A percentile compares a stretch with the other conserved stretches of the same genome.
Evolutionary conservation across 768 basidiomycete species (phyloP).

Genomic region (Asterophora parasitica): DNA sequence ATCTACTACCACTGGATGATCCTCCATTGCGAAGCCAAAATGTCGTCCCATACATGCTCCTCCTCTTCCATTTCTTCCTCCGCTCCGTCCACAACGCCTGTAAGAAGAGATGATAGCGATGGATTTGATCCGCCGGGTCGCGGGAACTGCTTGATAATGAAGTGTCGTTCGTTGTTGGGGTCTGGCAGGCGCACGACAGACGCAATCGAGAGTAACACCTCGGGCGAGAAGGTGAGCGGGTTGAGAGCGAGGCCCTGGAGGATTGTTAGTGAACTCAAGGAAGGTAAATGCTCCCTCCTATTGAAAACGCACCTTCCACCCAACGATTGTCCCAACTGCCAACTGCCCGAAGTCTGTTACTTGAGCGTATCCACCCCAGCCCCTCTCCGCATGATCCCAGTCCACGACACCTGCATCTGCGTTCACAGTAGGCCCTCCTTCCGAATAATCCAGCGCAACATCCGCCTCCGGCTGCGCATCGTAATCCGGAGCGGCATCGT

Average conservation of each 20-base stretch:
- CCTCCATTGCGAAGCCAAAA: constrained; percentile 18
- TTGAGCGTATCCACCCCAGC: constrained; percentile 24
- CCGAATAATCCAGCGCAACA: constrained; percentile 8
- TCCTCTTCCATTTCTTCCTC: constrained; percentile 19
- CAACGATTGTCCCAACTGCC: constrained; percentile 29
- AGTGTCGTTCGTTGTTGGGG: constrained; percentile 1
- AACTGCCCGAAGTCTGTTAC: constrained; percentile 24
- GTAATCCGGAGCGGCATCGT: not conserved
- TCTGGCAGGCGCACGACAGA: constrained; percentile 26
- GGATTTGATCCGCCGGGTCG: constrained; percentile 16
- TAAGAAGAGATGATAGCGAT: constrained; percentile 20
- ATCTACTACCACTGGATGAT: constrained; percentile 11
- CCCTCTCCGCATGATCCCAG: constrained; percentile 29
- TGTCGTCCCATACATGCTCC: constrained; percentile 19
- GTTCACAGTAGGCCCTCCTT: not conserved
- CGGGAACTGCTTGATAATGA: constrained; percentile 16
- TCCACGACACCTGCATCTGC: constrained; percentile 24
- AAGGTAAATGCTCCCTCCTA: not conserved
- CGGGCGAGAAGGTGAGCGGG: constrained; percentile 55
- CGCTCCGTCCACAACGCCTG: constrained; percentile 7
- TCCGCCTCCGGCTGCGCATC: constrained; percentile 14
- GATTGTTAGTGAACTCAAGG: not conserved
- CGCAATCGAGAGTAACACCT: constrained; percentile 46
- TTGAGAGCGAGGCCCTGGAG: constrained; percentile 57
- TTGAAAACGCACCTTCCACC: constrained; percentile 42